Evolutionary conservation across 805 yeast genomes (phyloP).

Genomic region (Kazachstania bromeliacearum): DNA sequence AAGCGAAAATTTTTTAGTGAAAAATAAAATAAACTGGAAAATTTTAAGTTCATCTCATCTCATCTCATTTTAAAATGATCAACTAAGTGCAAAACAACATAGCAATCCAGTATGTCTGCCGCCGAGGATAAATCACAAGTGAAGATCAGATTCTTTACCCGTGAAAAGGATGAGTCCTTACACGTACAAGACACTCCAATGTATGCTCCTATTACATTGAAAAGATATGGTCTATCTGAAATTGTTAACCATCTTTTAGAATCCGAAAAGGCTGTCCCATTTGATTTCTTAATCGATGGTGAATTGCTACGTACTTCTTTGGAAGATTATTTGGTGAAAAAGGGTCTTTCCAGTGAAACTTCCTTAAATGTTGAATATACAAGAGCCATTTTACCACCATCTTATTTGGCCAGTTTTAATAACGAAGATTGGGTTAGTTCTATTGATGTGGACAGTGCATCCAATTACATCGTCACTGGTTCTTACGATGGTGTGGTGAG

Average conservation of each 20-base stretch:
- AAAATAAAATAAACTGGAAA: slow-evolving; percentile 2
- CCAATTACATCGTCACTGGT: slow-evolving; percentile 63
- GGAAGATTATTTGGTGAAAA: slow-evolving; percentile 63
- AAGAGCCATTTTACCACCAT: slow-evolving; percentile 89
- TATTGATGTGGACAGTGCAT: slow-evolving; percentile 32
- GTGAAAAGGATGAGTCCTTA: slow-evolving; percentile 67
- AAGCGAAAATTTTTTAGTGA: background rate
- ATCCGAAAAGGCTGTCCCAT: slow-evolving; percentile 63
- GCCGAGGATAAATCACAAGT: slow-evolving; percentile 49
- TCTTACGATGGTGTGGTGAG: slow-evolving; percentile 93
- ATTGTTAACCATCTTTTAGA: slow-evolving; percentile 80
- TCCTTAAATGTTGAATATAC: slow-evolving; percentile 79
- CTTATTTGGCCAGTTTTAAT: slow-evolving; percentile 73
- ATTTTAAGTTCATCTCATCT: slow-evolving; percentile 15
- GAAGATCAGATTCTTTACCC: slow-evolving; percentile 73
- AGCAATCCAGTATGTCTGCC: slow-evolving; percentile 8
- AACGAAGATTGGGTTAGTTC: slow-evolving; percentile 96
- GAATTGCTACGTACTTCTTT: slow-evolving; percentile 67
- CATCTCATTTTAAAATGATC: slow-evolving; percentile 7
- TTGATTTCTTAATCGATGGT: slow-evolving; percentile 87
- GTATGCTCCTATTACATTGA: slow-evolving; percentile 76
- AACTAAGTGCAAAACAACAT: background rate
- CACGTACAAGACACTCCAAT: slow-evolving; percentile 75
- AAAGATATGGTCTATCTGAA: slow-evolving; percentile 88
- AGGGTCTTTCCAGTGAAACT: slow-evolving; percentile 78